A percentile compares a stretch with the other conserved stretches of the same genome.
Conservation (phyloP, 2,329 filamentous ascomycete species). For the Nannizziopsis arthrosporioides region DNA sequence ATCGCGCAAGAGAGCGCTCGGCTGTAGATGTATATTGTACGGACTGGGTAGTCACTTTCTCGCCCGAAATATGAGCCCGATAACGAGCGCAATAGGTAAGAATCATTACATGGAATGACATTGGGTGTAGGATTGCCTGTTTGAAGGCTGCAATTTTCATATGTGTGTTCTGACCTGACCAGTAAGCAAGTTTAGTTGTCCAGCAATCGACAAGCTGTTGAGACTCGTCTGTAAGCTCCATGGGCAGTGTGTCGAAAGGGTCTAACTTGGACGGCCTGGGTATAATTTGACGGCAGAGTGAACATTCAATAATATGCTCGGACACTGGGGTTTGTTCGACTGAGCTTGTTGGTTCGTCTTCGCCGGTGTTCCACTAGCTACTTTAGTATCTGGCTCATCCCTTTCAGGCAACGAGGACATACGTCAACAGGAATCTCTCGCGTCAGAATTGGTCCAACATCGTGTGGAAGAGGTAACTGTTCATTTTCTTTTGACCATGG, state of each 20-base stretch:
- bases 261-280: constrained; percentile 14
- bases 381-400: constrained; percentile 2
- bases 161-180: constrained; percentile 32
- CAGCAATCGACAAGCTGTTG: constrained; percentile 28
- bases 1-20: constrained; percentile 22
- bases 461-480: not conserved
- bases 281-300: constrained; percentile 19
- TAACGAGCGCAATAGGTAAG: constrained; percentile 30
- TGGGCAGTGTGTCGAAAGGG: constrained; percentile 25
- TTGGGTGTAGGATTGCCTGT: constrained; percentile 24
- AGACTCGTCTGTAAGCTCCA: constrained; percentile 20
- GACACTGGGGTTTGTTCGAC: constrained; percentile 9
- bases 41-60: constrained; percentile 19
- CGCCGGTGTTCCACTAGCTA: not conserved
- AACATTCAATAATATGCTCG: constrained; percentile 1
- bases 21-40: constrained; percentile 22
- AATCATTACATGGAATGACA: constrained; percentile 29
- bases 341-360: not conserved
- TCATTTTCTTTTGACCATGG: constrained; percentile 20
- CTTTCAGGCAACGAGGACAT: not conserved
- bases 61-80: constrained; percentile 22
- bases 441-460: not conserved
- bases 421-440: not conserved
- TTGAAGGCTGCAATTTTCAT: constrained; percentile 29
- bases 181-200: constrained; percentile 29